Percentiles rank a stretch among this genome's conserved stretches.
phyloP scores from a whole-genome alignment of 345 rosid species.

The Acer negundo region DNA sequence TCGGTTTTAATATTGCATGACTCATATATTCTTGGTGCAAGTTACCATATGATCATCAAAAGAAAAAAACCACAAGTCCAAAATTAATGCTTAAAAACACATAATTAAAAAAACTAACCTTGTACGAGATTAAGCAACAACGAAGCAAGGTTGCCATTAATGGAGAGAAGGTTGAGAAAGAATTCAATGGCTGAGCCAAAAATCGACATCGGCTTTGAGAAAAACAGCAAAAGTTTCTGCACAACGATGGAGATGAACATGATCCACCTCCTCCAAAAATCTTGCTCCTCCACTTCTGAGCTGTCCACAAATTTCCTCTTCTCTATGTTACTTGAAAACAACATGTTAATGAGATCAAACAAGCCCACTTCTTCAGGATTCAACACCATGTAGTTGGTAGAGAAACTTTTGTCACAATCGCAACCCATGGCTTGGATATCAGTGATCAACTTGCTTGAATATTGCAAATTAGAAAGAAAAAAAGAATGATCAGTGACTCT shows the following conservation, averaged over 20 bases:
- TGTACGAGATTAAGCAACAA: slow-evolving; percentile 34
- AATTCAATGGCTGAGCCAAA: slow-evolving; percentile 46
- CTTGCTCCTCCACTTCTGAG: slow-evolving; percentile 34
- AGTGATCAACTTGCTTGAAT: neutral
- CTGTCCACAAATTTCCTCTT: slow-evolving; percentile 48
- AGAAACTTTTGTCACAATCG: slow-evolving; percentile 33
- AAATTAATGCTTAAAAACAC: neutral
- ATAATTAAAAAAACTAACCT: slow-evolving; percentile 25
- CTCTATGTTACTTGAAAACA: slow-evolving; percentile 44
- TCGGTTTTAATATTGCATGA: too few species aligned
- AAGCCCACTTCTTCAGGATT: slow-evolving; percentile 54
- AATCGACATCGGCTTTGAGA: slow-evolving; percentile 42
- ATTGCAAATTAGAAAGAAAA: neutral
- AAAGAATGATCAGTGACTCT: too few species aligned
- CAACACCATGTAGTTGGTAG: slow-evolving; percentile 47
- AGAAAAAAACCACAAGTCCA: neutral
- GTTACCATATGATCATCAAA: too few species aligned
- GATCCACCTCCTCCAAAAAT: slow-evolving; percentile 53
- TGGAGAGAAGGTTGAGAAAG: slow-evolving; percentile 48
- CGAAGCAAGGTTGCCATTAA: slow-evolving; percentile 33
- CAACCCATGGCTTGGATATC: slow-evolving; percentile 24
- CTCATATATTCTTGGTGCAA: too few species aligned
- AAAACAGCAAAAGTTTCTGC: slow-evolving; percentile 42
- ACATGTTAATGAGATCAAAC: slow-evolving; percentile 42
- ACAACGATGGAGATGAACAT: slow-evolving; percentile 50